Evolutionary conservation across 2,329 filamentous ascomycete genomes (phyloP).

Genomic region (Dactylonectria macrodidyma): DNA sequence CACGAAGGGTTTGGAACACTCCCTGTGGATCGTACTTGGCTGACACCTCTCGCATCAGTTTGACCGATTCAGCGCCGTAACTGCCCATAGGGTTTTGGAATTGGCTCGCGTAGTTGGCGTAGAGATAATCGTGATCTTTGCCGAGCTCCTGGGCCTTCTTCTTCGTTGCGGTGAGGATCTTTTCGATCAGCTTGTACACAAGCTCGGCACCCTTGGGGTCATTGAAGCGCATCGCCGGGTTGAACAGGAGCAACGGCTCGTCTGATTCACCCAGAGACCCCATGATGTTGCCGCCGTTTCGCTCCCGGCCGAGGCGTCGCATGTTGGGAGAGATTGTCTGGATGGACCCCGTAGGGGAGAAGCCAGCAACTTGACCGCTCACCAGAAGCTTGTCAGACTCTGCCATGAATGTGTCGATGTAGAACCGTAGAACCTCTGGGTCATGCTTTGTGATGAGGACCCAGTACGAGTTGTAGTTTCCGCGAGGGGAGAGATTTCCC

Average conservation of each 20-base stretch:
- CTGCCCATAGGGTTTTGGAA: not conserved
- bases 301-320: not conserved
- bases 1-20: not conserved
- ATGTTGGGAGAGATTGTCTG: not conserved
- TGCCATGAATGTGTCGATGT: not conserved
- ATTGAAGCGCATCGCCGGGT: not conserved
- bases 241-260: not conserved
- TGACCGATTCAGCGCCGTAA: not conserved
- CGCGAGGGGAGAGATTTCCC: not conserved
- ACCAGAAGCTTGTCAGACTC: not conserved
- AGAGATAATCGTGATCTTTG: not conserved
- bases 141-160: not conserved
- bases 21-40: not conserved
- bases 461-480: not conserved
- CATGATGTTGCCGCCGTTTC: not conserved
- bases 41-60: not conserved
- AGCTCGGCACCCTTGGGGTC: not conserved
- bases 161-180: not conserved
- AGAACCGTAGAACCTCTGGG: not conserved
- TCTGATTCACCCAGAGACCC: not conserved
- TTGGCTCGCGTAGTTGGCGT: not conserved
- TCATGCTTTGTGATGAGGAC: not conserved
- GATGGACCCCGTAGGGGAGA: not conserved
- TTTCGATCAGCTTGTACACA: not conserved
- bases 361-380: not conserved